phyloP scores from a whole-genome alignment of 306 rosid species.

The Cucurbita maxima region DNA sequence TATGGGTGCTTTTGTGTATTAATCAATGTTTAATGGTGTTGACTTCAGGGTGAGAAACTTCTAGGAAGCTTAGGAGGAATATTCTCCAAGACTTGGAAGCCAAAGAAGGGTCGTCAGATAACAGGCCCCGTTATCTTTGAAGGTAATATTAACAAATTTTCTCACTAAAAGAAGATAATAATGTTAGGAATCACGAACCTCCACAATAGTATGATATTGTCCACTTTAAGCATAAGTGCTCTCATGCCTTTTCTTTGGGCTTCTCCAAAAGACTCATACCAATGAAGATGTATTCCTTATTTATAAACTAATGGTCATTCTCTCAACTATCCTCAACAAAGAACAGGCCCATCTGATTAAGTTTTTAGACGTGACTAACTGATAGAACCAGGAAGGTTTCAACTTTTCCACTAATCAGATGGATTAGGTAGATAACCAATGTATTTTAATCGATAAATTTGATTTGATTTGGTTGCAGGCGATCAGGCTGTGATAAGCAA shows the following conservation, averaged over 20 bases:
- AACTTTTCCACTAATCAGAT: background rate
- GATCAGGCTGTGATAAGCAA: constrained; percentile 27
- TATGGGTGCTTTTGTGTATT: constrained; percentile 2
- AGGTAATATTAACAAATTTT: constrained; percentile 31
- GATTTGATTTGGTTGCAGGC: constrained; percentile 22
- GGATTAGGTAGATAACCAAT: background rate
- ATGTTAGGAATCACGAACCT: no score
- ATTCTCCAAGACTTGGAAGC: constrained; percentile 95
- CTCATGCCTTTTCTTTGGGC: no score
- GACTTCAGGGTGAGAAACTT: constrained; percentile 84
- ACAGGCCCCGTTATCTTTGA: constrained; percentile 57
- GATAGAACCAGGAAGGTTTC: background rate
- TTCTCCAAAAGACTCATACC: no score
- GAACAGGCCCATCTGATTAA: no score
- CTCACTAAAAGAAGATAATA: background rate
- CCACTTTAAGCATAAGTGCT: no score
- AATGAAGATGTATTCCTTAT: no score
- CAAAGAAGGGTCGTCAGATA: constrained; percentile 66
- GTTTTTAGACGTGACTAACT: background rate
- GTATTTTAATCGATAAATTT: background rate
- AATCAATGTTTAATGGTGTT: background rate
- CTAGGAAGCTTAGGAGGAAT: constrained; percentile 91
- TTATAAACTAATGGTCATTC: no score
- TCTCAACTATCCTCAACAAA: no score
- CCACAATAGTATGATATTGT: no score